These are phyloP conservation scores for Anisodus tanguticus DNA, from an alignment of 257 asterid species.

Conservation along the genomic window DNA sequence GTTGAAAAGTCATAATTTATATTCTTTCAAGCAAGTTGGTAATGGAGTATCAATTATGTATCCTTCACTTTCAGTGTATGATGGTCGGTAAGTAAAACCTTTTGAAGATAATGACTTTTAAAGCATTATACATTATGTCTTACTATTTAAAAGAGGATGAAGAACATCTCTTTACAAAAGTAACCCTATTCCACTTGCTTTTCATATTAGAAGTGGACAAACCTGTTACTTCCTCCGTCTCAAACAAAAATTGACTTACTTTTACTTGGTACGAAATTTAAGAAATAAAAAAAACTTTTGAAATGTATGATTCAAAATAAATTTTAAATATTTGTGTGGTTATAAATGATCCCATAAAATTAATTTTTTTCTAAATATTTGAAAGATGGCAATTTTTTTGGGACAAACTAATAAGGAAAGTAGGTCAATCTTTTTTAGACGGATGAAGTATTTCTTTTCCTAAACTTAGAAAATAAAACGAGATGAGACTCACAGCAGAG, in stretches of 20 bases:
- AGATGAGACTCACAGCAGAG: too few species aligned
- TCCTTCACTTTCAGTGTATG: slow-evolving; percentile 1
- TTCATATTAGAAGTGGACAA: slow-evolving; percentile 21
- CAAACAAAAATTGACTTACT: too few species aligned
- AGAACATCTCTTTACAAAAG: slow-evolving; percentile 18
- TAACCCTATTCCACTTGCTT: slow-evolving; percentile 4
- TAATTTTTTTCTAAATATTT: too few species aligned
- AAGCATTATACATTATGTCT: background rate
- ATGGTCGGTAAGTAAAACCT: slow-evolving; percentile 24
- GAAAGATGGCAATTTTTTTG: too few species aligned
- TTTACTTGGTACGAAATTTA: too few species aligned
- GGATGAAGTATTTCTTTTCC: background rate
- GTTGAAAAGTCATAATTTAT: background rate
- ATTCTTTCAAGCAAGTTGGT: slow-evolving; percentile 26
- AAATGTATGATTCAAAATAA: too few species aligned
- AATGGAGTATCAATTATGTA: background rate
- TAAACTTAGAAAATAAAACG: background rate
- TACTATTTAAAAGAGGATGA: background rate
- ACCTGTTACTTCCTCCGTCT: background rate
- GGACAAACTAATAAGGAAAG: too few species aligned
- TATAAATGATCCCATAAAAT: too few species aligned
- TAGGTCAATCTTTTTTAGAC: too few species aligned
- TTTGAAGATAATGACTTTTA: slow-evolving; percentile 8
- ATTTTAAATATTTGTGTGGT: too few species aligned
- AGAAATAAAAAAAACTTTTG: too few species aligned